A percentile compares a stretch with the other conserved stretches of the same genome.
Conservation (phyloP, 1,284 basidiomycete genomes). For the Trichosporon ovoides region DNA sequence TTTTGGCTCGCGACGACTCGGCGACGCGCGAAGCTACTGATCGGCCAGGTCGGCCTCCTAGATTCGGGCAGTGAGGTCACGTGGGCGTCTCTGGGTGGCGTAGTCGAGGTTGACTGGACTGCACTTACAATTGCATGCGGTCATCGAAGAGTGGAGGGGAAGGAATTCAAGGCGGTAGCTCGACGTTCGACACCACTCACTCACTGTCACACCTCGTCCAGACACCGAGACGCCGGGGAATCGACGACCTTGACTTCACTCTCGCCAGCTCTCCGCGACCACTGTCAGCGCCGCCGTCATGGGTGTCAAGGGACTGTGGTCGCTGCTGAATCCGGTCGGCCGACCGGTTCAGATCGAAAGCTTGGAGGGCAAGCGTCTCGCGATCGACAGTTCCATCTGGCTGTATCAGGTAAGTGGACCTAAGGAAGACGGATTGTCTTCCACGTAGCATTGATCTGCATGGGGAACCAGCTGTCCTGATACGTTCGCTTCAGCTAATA, state of each 20-base stretch:
- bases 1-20: no score
- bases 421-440: background rate
- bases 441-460: background rate
- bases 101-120: background rate
- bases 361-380: conserved; percentile 81
- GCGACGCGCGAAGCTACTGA: background rate
- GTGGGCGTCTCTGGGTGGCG: no score
- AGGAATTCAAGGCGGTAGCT: background rate
- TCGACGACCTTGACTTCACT: background rate
- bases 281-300: conserved; percentile 53
- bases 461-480: no score
- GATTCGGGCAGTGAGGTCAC: no score
- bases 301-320: conserved; percentile 96
- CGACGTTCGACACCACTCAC: background rate
- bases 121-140: background rate
- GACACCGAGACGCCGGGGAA: no score
- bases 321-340: conserved; percentile 80
- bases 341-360: conserved; percentile 87
- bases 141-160: background rate
- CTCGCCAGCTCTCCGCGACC: background rate
- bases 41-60: background rate
- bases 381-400: conserved; percentile 99
- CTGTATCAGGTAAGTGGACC: conserved; percentile 64
- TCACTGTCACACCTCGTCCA: no score
- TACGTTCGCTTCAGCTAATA: background rate